Evolutionary conservation across 345 rosid species (phyloP).

Genomic region (Lenwebbia sp.): DNA sequence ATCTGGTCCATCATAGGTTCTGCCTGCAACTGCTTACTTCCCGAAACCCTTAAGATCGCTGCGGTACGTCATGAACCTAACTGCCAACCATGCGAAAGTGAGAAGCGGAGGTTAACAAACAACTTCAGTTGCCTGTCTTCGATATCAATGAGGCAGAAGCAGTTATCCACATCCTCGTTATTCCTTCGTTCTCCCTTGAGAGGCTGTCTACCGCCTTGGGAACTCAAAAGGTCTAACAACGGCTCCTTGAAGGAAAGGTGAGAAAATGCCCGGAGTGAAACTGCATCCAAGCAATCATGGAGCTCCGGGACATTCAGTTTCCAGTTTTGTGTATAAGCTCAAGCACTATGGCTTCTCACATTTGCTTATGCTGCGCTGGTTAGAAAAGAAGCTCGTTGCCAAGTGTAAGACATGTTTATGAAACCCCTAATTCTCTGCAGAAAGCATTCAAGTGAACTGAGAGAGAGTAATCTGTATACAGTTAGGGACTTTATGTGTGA

Average conservation of each 20-base stretch:
- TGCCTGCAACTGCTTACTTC: slow-evolving; percentile 81
- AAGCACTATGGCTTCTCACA: background rate
- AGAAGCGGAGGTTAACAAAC: slow-evolving; percentile 53
- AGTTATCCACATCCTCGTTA: slow-evolving; percentile 58
- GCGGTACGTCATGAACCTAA: slow-evolving; percentile 50
- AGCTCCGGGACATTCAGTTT: background rate
- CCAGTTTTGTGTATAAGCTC: background rate
- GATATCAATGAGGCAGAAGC: slow-evolving; percentile 73
- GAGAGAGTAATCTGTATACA: background rate
- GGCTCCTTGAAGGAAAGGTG: slow-evolving; percentile 66
- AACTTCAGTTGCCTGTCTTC: slow-evolving; percentile 67
- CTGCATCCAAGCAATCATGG: background rate
- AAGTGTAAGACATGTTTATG: background rate
- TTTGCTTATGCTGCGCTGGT: background rate
- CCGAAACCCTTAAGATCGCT: slow-evolving; percentile 65
- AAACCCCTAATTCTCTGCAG: background rate
- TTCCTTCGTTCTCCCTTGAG: slow-evolving; percentile 68
- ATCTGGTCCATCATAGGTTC: slow-evolving; percentile 41
- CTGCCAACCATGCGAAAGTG: slow-evolving; percentile 47
- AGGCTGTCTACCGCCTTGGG: slow-evolving; percentile 89
- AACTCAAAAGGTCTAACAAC: slow-evolving; percentile 52
- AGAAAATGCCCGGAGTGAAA: background rate
- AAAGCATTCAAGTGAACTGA: background rate
- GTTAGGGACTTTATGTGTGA: background rate
- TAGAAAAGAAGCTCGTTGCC: background rate